These are phyloP conservation scores for Pseudocercospora eumusae DNA, from an alignment of 2,329 filamentous ascomycete genomes.

Conservation along the genomic window DNA sequence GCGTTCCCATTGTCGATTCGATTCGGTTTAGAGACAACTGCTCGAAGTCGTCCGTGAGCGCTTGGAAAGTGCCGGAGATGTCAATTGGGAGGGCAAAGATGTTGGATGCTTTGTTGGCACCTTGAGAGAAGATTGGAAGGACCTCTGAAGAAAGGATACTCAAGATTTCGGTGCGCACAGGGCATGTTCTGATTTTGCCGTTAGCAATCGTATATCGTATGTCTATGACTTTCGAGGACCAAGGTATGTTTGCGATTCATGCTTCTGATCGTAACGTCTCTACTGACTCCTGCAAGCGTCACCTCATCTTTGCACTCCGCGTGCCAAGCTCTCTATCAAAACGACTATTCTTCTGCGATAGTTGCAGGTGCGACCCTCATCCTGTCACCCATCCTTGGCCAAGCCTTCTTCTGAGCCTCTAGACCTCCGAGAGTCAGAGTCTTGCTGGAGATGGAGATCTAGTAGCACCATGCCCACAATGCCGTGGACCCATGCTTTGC, in stretches of 20 bases:
- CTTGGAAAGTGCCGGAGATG: slow-evolving; percentile 23
- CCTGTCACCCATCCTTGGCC: no score
- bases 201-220: slow-evolving; percentile 28
- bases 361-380: no score
- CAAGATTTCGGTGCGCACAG: not conserved
- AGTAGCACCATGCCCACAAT: no score
- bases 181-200: not conserved
- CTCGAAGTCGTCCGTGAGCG: slow-evolving; percentile 28
- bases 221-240: slow-evolving; percentile 23
- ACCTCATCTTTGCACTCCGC: slow-evolving; percentile 36
- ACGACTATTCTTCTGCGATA: no score
- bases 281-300: not conserved
- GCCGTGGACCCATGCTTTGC: no score
- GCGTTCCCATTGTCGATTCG: slow-evolving; percentile 15
- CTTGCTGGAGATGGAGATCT: no score
- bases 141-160: slow-evolving; percentile 9
- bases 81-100: slow-evolving; percentile 12
- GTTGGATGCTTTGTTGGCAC: slow-evolving; percentile 16
- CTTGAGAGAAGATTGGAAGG: slow-evolving; percentile 24
- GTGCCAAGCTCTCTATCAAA: slow-evolving; percentile 31
- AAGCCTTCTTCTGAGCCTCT: no score
- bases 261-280: no score
- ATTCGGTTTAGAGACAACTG: slow-evolving; percentile 32
- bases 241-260: no score
- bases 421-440: no score